phyloP scores from a whole-genome alignment of 345 rosid genomes.

The Gossypium herbaceum region DNA sequence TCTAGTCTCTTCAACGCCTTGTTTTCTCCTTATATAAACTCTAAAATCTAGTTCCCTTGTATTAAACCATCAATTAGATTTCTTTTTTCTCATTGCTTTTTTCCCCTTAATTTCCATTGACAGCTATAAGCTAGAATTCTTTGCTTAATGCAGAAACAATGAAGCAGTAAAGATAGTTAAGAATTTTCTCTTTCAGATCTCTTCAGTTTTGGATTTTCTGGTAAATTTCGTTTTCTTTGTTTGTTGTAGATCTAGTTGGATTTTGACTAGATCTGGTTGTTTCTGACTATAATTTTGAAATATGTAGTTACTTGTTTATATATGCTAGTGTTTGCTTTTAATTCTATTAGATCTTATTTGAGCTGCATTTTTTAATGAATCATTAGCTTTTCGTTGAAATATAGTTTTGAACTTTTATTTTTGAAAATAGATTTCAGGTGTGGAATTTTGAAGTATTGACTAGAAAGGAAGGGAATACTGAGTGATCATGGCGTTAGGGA shows the following conservation, averaged over 20 bases:
- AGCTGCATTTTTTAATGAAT: not conserved
- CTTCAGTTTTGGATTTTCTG: not conserved
- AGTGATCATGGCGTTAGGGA: slow-evolving; percentile 60
- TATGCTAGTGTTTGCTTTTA: not conserved
- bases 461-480: not conserved
- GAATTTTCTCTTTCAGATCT: slow-evolving; percentile 4
- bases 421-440: not conserved
- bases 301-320: not conserved
- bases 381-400: not conserved
- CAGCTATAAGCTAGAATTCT: not conserved
- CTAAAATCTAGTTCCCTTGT: not conserved
- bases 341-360: not conserved
- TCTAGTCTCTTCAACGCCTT: not conserved
- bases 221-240: not conserved
- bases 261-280: not conserved
- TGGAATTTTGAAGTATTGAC: not conserved
- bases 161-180: not conserved
- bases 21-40: not conserved
- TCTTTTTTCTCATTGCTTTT: too few relatives aligned
- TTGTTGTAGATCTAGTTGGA: not conserved
- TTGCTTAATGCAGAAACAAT: not conserved
- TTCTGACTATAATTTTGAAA: not conserved
- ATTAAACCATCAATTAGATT: not conserved
- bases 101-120: not conserved
- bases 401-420: not conserved